Conservation (phyloP, 495 filamentous ascomycete species). For the Pyrenopolyporus hunteri region DNA sequence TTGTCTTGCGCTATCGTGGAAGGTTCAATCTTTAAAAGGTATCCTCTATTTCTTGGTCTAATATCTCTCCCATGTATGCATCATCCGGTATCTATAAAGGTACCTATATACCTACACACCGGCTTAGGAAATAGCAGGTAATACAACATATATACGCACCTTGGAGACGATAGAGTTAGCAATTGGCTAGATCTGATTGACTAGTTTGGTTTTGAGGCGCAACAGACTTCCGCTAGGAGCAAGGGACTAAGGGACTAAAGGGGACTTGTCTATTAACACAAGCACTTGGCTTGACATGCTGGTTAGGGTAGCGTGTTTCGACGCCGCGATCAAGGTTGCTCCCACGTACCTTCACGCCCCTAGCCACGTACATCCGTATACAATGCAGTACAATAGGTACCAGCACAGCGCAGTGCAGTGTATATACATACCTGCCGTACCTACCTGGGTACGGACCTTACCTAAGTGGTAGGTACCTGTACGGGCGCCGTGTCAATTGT, state of each 20-base stretch:
- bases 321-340: constrained; percentile 3
- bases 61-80: too few species aligned
- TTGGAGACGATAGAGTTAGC: neutral
- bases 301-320: constrained; percentile 9
- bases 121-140: too few species aligned
- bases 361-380: constrained; percentile 11
- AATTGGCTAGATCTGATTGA: neutral
- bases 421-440: constrained; percentile 1
- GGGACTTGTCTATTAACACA: neutral
- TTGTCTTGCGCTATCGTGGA: neutral
- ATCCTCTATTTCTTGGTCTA: neutral
- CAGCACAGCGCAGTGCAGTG: neutral
- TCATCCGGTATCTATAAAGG: too few species aligned
- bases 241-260: too few species aligned
- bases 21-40: neutral
- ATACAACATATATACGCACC: neutral
- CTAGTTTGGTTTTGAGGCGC: neutral
- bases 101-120: too few species aligned
- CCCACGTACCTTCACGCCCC: constrained; percentile 13
- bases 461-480: too few species aligned
- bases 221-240: constrained; percentile 15
- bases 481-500: too few species aligned
- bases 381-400: neutral
- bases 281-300: neutral
- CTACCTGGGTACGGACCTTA: too few species aligned